These are phyloP conservation scores for Botryotinia calthae DNA, from an alignment of 2,329 filamentous ascomycete species.

Conservation along the genomic window DNA sequence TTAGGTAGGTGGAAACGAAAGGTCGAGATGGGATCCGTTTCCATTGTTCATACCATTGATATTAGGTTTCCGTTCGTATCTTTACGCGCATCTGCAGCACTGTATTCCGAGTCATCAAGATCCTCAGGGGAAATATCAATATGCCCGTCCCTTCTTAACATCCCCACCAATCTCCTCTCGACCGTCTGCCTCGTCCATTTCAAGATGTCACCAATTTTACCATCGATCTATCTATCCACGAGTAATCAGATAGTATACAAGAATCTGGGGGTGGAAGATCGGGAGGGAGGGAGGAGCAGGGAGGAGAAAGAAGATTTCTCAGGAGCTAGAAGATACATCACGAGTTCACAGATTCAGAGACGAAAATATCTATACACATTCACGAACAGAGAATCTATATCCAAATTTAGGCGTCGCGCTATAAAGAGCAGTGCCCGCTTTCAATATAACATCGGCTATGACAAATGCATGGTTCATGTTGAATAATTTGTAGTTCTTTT, in stretches of 20 bases:
- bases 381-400: background rate
- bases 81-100: no score
- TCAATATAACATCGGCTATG: background rate
- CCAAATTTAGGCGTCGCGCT: background rate
- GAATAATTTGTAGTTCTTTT: background rate
- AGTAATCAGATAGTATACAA: background rate
- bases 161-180: background rate
- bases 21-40: no score
- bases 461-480: background rate
- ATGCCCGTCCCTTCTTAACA: background rate
- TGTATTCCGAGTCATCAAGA: no score
- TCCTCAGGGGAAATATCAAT: background rate
- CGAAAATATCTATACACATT: background rate
- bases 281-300: no score
- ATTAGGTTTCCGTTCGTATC: no score
- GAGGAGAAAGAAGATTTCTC: no score
- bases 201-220: background rate
- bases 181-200: background rate
- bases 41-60: no score
- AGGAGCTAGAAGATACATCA: background rate
- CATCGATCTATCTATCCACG: background rate
- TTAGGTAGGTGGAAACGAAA: background rate
- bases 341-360: background rate
- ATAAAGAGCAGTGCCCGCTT: background rate
- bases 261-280: background rate